Evolutionary conservation across 257 asterid species (phyloP), one percentile per base, ranked within the genome.

Genomic region (Ophiorrhiza pumila): DNA sequence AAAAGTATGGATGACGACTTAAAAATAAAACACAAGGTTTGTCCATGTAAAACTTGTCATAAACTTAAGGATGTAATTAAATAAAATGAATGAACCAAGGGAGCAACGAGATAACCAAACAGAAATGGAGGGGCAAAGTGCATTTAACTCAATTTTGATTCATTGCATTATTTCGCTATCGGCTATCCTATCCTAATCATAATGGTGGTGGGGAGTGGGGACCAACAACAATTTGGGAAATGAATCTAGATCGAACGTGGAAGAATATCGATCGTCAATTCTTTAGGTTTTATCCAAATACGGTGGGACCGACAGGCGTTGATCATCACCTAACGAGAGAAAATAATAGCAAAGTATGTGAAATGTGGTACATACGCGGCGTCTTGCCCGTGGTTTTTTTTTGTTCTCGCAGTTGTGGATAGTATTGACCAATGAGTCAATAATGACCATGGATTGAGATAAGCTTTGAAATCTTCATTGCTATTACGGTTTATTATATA

Each of bases 331-430:
- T n/a, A n/a, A n/a, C n/a, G n/a, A n/a, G n/a, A n/a, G n/a, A n/a
- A n/a, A n/a, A n/a, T n/a, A n/a, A n/a, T n/a, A n/a, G n/a, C n/a
- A n/a, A 47, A 6, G 5, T 32, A 22, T 34, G 65, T n/a, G n/a
- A n/a, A 49, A 25, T 61, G 75, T 82, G 47, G 82, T 55, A 9
- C 61, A 79, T 85, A 91, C 88, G 96, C 96, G 92, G 97, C 97
- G 90, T 80, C 83, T 67, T 42, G 93, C 72, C 83, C 75, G 34
- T 78, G 94, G 83, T 74, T 74, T 79, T 74, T 35, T n/a, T n/a
- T n/a, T 55, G 32, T 52, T 72, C 25, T 50, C 25, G 1, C 7
- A 20, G 6, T 15, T n/a, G 37, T 76, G 74, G 82, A 80, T 71
- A 43, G 49, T 66, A 62, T 50, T 77, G 57, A 74, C 83, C 78